A percentile compares a stretch with the other conserved stretches of the same genome.
Evolutionary conservation across 73 alveolate genomes (phyloP).

Genomic region (Blepharisma stoltei): DNA sequence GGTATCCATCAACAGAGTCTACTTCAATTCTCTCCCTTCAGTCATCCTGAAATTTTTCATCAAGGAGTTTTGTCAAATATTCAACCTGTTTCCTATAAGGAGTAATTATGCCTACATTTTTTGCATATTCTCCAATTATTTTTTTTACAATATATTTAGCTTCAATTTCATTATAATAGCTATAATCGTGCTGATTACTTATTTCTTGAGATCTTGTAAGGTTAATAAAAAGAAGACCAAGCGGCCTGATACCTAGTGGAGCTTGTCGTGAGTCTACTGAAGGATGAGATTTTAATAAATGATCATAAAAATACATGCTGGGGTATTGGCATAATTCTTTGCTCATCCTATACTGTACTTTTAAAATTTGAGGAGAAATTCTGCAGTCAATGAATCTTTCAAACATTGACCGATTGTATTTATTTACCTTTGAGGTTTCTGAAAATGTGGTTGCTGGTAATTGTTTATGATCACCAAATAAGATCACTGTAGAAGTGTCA

Average conservation of each 20-base stretch:
- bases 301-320: slow-evolving; percentile 69
- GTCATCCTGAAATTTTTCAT: slow-evolving; percentile 24
- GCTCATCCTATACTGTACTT: slow-evolving; percentile 95
- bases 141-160: slow-evolving; percentile 34
- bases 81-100: slow-evolving; percentile 53
- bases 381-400: slow-evolving; percentile 81
- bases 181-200: slow-evolving; percentile 22
- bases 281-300: slow-evolving; percentile 52
- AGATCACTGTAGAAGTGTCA: slow-evolving; percentile 69
- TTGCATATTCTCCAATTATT: background rate
- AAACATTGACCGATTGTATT: slow-evolving; percentile 69
- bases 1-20: slow-evolving; percentile 98
- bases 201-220: slow-evolving; percentile 35
- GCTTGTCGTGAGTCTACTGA: slow-evolving; percentile 29
- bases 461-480: slow-evolving; percentile 96
- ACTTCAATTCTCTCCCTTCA: slow-evolving; percentile 75
- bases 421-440: slow-evolving; percentile 56
- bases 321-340: slow-evolving; percentile 81
- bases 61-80: slow-evolving; percentile 29
- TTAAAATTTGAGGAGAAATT: slow-evolving; percentile 68
- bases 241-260: slow-evolving; percentile 11
- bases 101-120: slow-evolving; percentile 47
- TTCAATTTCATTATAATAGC: slow-evolving; percentile 34
- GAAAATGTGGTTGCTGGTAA: slow-evolving; percentile 96
- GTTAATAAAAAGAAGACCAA: slow-evolving; percentile 15